phyloP scores from a whole-genome alignment of 371 early-diverging fungal species.

The Circinella minor region DNA sequence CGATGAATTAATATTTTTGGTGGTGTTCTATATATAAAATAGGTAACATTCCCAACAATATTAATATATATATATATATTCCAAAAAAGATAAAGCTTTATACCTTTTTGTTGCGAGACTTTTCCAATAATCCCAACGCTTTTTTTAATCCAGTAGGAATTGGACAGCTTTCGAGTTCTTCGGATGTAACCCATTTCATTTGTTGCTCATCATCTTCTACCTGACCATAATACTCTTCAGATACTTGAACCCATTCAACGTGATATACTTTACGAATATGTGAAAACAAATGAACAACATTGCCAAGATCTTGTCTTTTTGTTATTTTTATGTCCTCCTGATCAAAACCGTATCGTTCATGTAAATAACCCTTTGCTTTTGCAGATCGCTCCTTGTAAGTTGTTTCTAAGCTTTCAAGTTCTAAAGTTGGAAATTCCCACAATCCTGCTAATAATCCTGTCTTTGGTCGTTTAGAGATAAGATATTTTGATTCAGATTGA shows the following conservation, averaged over 20 bases:
- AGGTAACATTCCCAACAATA: not conserved
- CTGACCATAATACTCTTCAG: not conserved
- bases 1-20: not conserved
- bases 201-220: constrained; percentile 19
- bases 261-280: constrained; percentile 73
- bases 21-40: not conserved
- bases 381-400: constrained; percentile 43
- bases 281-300: constrained; percentile 71
- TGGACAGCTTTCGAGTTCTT: constrained; percentile 58
- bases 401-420: constrained; percentile 37
- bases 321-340: constrained; percentile 18
- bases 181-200: constrained; percentile 56
- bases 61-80: not conserved
- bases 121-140: constrained; percentile 60
- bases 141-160: constrained; percentile 76
- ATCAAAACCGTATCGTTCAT: constrained; percentile 30
- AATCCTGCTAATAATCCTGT: constrained; percentile 75
- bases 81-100: not conserved
- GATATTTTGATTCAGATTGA: constrained; percentile 44
- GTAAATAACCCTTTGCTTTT: constrained; percentile 37
- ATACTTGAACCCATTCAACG: constrained; percentile 55
- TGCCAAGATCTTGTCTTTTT: constrained; percentile 54
- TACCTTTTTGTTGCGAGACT: constrained; percentile 26
- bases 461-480: constrained; percentile 63
- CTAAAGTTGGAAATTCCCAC: constrained; percentile 81